Conservation (phyloP, 140 eudicot species). For the Stevia rebaudiana region DNA sequence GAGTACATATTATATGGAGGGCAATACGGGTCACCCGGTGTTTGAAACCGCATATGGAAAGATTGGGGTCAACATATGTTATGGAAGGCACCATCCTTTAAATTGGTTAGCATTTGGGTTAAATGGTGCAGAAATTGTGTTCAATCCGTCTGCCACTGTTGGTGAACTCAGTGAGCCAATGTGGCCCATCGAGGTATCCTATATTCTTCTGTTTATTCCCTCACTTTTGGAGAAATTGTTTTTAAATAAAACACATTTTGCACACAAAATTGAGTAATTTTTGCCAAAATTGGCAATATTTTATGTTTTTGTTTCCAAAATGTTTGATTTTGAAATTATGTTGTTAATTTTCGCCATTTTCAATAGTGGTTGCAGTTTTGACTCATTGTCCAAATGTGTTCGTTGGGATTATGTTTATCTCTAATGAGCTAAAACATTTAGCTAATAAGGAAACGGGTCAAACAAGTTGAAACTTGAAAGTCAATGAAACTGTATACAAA, state of each 20-base stretch:
- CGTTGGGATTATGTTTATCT: background rate
- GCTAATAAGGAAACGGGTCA: background rate
- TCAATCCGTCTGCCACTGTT: conserved; percentile 97
- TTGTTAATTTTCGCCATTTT: background rate
- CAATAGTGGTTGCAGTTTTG: background rate
- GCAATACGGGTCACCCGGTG: conserved; percentile 96
- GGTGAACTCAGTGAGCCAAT: conserved; percentile 99
- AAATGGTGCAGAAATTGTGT: conserved; percentile 96
- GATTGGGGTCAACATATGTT: conserved; percentile 89
- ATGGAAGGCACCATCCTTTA: conserved; percentile 98
- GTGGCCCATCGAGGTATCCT: conserved; percentile 95
- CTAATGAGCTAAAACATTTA: background rate
- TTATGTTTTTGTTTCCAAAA: background rate
- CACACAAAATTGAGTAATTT: background rate
- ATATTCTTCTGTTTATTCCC: background rate
- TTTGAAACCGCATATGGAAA: conserved; percentile 88
- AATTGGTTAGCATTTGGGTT: conserved; percentile 95
- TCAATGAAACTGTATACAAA: background rate
- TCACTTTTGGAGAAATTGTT: background rate
- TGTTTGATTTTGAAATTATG: conserved; percentile 6
- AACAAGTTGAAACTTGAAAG: background rate
- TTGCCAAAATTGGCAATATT: background rate
- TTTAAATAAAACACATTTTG: background rate
- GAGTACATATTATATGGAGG: conserved; percentile 99
- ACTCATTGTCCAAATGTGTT: background rate